Evolutionary conservation across 192 early-diverging fungal species (phyloP).

Genomic region (Backusella circina): DNA sequence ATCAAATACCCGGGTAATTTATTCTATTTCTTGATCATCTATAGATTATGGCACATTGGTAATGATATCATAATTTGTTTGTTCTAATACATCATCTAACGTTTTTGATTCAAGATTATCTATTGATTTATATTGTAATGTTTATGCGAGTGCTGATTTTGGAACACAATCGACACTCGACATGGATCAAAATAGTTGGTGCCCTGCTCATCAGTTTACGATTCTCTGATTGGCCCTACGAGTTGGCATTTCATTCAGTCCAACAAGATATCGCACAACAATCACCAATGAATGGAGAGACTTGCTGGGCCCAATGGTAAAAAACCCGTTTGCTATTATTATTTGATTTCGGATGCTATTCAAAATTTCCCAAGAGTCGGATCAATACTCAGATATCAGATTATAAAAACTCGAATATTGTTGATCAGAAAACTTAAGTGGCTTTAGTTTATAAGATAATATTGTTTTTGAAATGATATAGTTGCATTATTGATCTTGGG

Average conservation of each 20-base stretch:
- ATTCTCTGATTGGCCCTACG: constrained; percentile 33
- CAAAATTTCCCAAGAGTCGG: not conserved
- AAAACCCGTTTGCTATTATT: not conserved
- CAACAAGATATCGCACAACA: not conserved
- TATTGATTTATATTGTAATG: constrained; percentile 29
- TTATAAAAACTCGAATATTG: not conserved
- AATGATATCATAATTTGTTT: not conserved
- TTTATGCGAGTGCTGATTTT: constrained; percentile 24
- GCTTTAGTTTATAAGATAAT: not conserved
- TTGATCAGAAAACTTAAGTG: not conserved
- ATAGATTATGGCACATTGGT: constrained; percentile 23
- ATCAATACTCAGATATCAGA: not conserved
- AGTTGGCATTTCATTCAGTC: constrained; percentile 17
- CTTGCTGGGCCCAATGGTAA: constrained; percentile 29
- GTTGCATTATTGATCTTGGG: not conserved
- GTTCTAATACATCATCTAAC: not conserved
- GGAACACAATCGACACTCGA: constrained; percentile 13
- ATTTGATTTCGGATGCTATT: not conserved
- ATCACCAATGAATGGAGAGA: constrained; percentile 3
- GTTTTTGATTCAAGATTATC: constrained; percentile 7
- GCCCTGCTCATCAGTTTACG: constrained; percentile 16
- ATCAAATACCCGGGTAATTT: not conserved
- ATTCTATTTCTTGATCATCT: not conserved
- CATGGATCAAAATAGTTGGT: constrained; percentile 26
- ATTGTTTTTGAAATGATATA: too few species aligned